Conservation (phyloP, 1,284 basidiomycete species). For the Rhizoctonia solani region DNA sequence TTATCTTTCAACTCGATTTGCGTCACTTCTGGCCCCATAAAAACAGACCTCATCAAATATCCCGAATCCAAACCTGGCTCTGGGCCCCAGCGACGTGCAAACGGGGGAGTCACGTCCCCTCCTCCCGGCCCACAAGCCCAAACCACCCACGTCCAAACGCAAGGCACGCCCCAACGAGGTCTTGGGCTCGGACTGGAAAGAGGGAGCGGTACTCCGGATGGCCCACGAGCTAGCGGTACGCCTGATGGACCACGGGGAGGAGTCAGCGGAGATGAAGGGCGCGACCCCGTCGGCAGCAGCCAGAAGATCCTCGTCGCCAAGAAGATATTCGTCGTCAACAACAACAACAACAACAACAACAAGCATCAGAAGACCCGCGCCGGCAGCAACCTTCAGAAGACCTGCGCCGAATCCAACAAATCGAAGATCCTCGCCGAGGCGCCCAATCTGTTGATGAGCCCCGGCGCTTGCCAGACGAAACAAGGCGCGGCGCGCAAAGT, state of each 20-base stretch:
- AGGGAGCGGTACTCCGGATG: too few species aligned
- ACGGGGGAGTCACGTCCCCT: conserved; percentile 46
- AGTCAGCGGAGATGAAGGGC: too few species aligned
- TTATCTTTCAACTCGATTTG: too few species aligned
- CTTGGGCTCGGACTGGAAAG: not conserved
- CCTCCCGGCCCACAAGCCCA: too few species aligned
- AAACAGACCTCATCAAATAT: conserved; percentile 89
- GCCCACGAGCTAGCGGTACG: too few species aligned
- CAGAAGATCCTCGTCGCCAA: too few species aligned
- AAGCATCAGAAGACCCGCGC: not conserved
- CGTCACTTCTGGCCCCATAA: not conserved
- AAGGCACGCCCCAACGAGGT: not conserved
- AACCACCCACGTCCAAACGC: not conserved
- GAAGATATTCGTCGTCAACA: too few species aligned
- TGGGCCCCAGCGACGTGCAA: conserved; percentile 54
- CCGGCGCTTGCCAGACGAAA: conserved; percentile 1
- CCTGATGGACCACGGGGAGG: too few species aligned
- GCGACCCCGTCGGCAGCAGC: too few species aligned
- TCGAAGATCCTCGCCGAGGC: not conserved
- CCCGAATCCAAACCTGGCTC: conserved; percentile 58
- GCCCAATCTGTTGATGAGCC: conserved; percentile 19
- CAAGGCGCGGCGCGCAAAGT: conserved; percentile 15
- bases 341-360: too few species aligned
- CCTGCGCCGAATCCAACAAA: not conserved
- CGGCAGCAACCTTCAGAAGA: not conserved